Base-by-base conservation (phyloP, 306 rosid species). In the Dryas drummondii region DNA sequence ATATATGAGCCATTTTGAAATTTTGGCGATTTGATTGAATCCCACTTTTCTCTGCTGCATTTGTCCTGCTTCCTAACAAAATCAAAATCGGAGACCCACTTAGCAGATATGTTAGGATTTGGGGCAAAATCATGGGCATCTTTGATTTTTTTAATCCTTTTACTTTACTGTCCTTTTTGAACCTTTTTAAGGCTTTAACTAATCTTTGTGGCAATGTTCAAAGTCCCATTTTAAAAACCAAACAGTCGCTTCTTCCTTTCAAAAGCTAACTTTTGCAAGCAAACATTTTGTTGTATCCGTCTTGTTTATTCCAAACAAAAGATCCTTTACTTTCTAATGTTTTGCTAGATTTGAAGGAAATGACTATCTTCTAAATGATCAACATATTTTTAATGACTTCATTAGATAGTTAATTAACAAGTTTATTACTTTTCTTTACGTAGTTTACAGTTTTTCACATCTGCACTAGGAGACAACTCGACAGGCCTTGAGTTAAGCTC, bases 81-180 rank as follows among this genome's bases (percentile, higher is more conserved):
- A 80, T 88, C 89, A 78, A 73, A 52, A 80, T 84, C 86, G 51
- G 50, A 77, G 82, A 26, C 82, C 87, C 90, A 81, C 88, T 49
- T 6, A 15, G 32, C 57, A 75, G 83, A 82, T 80, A 37, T 53
- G 76, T 60, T 64, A 77, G 56, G 83, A 88, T 88, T 80, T 86
- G 80, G 78, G 53, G 41, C 6, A 75, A 78, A 88, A 49, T 78
- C 32, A 74, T 27, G 57, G 71, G 32, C 73, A 76, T 81, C 78
- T 76, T 71, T 73, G 62, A 59, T 64, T 69, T 70, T 32, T 51
- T 74, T 7, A 8, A 26, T 17, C 7, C 4, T 41, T 59, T 52
- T 4, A 19, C 0, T 68, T 49, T 78, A 37, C 51, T 41, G 59
- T 61, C 47, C 55, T 63, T 37, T 50, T 58, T 40, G 1, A 44